These are phyloP conservation scores for Blumeriella jaapii DNA, from an alignment of 2,329 filamentous ascomycete genomes.

Conservation along the genomic window DNA sequence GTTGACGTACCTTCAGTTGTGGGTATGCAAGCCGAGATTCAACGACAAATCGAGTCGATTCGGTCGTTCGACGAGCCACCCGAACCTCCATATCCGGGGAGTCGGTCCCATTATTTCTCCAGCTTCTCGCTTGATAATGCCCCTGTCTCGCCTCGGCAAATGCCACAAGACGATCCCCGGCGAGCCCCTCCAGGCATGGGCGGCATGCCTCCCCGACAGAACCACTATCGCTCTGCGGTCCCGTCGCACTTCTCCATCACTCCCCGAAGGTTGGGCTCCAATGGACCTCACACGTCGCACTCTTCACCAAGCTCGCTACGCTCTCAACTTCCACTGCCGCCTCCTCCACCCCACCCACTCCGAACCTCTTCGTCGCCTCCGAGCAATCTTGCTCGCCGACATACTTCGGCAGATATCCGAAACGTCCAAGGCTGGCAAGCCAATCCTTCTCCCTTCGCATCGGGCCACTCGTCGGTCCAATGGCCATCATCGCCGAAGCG, in stretches of 20 bases:
- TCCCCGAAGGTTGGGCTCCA: conserved; percentile 74
- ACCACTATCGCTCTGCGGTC: conserved; percentile 65
- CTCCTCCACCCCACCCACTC: conserved; percentile 50
- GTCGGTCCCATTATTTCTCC: conserved; percentile 55
- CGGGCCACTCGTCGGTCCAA: conserved; percentile 47
- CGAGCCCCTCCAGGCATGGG: conserved; percentile 54
- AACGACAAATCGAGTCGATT: conserved; percentile 47
- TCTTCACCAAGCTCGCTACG: conserved; percentile 66
- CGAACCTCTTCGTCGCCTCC: conserved; percentile 51
- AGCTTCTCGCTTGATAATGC: conserved; percentile 53
- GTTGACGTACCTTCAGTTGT: conserved; percentile 35
- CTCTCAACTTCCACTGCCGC: conserved; percentile 51
- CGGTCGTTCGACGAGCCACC: conserved; percentile 51
- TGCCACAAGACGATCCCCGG: conserved; percentile 74
- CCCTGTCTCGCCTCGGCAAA: conserved; percentile 77
- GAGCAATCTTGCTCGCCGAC: conserved; percentile 64
- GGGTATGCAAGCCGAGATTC: conserved; percentile 46
- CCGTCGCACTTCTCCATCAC: conserved; percentile 72
- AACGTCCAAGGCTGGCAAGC: conserved; percentile 63
- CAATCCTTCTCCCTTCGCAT: conserved; percentile 53
- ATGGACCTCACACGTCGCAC: conserved; percentile 54
- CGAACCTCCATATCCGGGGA: conserved; percentile 52
- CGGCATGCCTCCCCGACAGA: conserved; percentile 39
- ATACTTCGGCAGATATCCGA: conserved; percentile 93
- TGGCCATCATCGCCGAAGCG: conserved; percentile 58